Evolutionary conservation across 768 basidiomycete genomes (phyloP), one percentile per base, ranked within the genome.

Genomic region (Pisolithus albus): DNA sequence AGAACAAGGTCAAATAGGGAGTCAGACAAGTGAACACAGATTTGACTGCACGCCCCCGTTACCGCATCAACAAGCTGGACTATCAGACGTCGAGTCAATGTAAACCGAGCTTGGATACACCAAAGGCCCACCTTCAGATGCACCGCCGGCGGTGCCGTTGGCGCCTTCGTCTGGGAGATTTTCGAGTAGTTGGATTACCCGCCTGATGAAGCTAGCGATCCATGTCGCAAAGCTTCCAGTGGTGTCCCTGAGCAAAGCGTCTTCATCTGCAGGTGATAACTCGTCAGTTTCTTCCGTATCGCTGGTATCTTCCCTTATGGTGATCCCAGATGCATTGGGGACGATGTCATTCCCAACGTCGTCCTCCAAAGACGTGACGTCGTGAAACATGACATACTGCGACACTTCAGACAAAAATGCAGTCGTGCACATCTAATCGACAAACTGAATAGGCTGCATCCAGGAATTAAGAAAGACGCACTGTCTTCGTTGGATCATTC

Each of bases 161-260:
- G 95, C 95, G 10, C 90, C 92, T 69, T 95, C 94, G 65, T 98
- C 95, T 0, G 94, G 94, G 5, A 98, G 72, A 63, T 95, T 94
- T 70, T 93, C 90, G 62, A 87, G 94, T 18, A 97, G 70, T 1
- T 88, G 80, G 48, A 92, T 74, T 47, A 92, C 81, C 9, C 89
- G 80, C 15, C 87, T 75, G 61, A 92, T 84, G 28, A 92, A 78
- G 19, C 84, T 81, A 0, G 77, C 78, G 11, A 91, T 83, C 89
- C 90, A 92, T 61, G 88, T 90, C 15, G 87, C 80, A 60, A 92
- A 88, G 34, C 77, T 80, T 3, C 80, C 77, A 15, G 89, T 88
- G 19, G 83, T 79, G 52, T 87, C 82, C 64, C 79, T 78, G 7
- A 92, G 68, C 36, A 86, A 63, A 0, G 74, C 76, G 64, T 92